A percentile compares a stretch with the other conserved stretches of the same genome.
Evolutionary conservation across 306 rosid species (phyloP).

Genomic region (Cicer bijugum): DNA sequence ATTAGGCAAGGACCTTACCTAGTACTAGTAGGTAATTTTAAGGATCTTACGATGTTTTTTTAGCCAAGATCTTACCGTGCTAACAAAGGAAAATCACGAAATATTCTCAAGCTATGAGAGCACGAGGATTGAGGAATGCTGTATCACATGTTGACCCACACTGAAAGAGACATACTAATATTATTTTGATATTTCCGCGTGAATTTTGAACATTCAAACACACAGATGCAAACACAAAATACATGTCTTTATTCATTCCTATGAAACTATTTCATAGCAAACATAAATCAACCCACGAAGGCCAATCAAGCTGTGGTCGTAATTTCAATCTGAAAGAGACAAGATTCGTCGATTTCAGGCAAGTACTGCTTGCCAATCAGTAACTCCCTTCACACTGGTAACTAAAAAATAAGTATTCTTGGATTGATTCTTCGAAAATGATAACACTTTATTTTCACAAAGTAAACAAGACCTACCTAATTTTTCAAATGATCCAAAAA

Average conservation of each 20-base stretch:
- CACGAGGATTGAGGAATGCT: conserved; percentile 15
- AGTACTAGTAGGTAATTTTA: no score
- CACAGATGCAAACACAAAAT: not conserved
- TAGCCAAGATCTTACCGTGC: conserved; percentile 12
- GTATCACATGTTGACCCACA: conserved; percentile 42
- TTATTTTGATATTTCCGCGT: conserved; percentile 10
- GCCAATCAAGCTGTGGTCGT: not conserved
- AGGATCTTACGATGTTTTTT: no score
- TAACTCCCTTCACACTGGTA: no score
- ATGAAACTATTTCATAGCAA: not conserved
- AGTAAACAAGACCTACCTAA: not conserved
- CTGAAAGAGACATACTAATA: conserved; percentile 37
- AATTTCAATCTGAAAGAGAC: not conserved
- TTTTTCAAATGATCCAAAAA: not conserved
- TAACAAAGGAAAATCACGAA: conserved; percentile 23
- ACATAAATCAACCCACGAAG: not conserved
- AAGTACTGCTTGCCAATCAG: conserved; percentile 2
- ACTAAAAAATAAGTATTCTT: no score
- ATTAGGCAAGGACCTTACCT: no score
- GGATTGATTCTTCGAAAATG: no score
- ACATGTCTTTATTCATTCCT: not conserved
- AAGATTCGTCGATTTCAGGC: not conserved
- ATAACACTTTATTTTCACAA: no score
- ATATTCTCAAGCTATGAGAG: conserved; percentile 34
- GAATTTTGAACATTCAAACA: conserved; percentile 2